A percentile compares a stretch with the other conserved stretches of the same genome.
Conservation (phyloP, 2,329 filamentous ascomycete genomes). For the Polytolypa hystricis region DNA sequence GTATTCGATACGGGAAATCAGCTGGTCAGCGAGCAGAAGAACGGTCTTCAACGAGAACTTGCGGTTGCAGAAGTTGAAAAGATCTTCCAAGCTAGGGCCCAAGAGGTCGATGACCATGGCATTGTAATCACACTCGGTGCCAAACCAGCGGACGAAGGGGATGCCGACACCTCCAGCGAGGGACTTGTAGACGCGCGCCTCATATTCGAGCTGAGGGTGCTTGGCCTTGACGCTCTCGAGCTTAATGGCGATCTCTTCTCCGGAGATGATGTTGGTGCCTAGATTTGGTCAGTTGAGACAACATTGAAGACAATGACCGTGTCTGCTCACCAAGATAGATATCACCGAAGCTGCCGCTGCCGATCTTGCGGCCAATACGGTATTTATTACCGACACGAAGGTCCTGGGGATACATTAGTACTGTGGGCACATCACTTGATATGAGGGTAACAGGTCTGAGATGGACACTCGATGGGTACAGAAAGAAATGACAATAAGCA, state of each 20-base stretch:
- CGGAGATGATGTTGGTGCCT: conserved; percentile 99
- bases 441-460: conserved; percentile 13
- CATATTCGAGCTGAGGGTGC: conserved; percentile 97
- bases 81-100: conserved; percentile 87
- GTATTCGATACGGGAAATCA: conserved; percentile 98
- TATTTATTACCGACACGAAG: conserved; percentile 99
- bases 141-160: conserved; percentile 98
- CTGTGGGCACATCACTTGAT: not conserved
- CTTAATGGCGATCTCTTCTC: conserved; percentile 99
- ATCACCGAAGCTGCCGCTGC: conserved; percentile 93
- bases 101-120: conserved; percentile 98
- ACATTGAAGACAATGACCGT: conserved; percentile 8
- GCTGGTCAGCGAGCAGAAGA: conserved; percentile 87
- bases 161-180: conserved; percentile 96
- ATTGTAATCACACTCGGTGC: conserved; percentile 99
- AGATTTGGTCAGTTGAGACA: conserved; percentile 8
- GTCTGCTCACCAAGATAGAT: conserved; percentile 73
- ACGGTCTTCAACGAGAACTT: conserved; percentile 99
- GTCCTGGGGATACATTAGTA: conserved; percentile 51
- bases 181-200: conserved; percentile 77
- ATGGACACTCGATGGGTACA: conserved; percentile 2
- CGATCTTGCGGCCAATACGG: conserved; percentile 98
- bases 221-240: conserved; percentile 99
- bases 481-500: not conserved
- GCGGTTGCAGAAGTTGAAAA: conserved; percentile 99